These are phyloP conservation scores for Blepharisma japonicum DNA, from an alignment of 73 alveolate species.

Conservation along the genomic window DNA sequence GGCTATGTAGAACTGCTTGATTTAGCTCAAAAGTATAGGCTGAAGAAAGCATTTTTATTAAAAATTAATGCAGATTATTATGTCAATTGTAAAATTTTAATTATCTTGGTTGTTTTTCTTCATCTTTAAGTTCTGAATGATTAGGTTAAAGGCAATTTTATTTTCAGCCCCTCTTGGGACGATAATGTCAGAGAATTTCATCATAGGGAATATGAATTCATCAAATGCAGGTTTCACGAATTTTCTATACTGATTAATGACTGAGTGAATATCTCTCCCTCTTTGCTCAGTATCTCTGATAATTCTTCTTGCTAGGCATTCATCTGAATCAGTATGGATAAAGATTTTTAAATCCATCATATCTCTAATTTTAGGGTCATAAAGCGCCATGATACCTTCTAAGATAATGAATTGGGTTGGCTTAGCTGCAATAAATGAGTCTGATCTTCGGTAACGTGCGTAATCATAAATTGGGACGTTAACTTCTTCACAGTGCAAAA, in stretches of 20 bases:
- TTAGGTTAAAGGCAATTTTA: conserved; percentile 48
- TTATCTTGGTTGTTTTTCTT: not conserved
- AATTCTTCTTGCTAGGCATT: conserved; percentile 86
- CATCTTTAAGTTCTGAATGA: not conserved
- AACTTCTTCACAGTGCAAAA: conserved; percentile 62
- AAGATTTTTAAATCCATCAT: conserved; percentile 14
- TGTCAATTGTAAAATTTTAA: no score
- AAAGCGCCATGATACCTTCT: conserved; percentile 94
- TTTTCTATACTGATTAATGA: conserved; percentile 79
- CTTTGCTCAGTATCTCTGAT: conserved; percentile 88
- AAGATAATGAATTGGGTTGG: conserved; percentile 86
- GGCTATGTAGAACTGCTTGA: conserved; percentile 25
- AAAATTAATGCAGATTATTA: no score
- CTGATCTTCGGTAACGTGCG: conserved; percentile 60
- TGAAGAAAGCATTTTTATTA: conserved; percentile 1
- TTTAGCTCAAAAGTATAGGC: not conserved
- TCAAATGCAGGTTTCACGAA: conserved; percentile 96
- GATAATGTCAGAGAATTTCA: conserved; percentile 92
- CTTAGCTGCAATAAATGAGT: not conserved
- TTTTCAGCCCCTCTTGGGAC: conserved; percentile 67
- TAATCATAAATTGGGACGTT: conserved; percentile 85
- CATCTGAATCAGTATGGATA: conserved; percentile 63
- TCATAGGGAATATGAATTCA: conserved; percentile 88
- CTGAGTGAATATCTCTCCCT: conserved; percentile 91
- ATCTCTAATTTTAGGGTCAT: conserved; percentile 66